Conservation (phyloP, 202 grass and related monocot genomes). For the Setaria italica region DNA sequence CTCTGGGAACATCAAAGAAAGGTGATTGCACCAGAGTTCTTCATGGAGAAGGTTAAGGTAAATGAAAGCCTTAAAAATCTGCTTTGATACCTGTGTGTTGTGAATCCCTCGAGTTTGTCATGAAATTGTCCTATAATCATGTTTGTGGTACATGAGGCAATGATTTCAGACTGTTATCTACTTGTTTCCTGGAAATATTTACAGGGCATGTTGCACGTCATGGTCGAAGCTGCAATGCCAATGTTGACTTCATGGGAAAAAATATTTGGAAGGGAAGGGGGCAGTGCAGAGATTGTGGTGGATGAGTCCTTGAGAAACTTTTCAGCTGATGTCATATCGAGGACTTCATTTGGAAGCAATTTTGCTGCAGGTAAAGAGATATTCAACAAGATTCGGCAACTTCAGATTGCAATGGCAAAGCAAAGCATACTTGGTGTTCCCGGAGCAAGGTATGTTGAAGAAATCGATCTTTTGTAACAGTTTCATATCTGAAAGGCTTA, state of each 20-base stretch:
- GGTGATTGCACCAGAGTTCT: conserved; percentile 70
- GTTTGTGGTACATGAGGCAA: too few species aligned
- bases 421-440: conserved; percentile 55
- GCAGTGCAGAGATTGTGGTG: conserved; percentile 59
- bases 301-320: conserved; percentile 68
- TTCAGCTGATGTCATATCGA: conserved; percentile 76
- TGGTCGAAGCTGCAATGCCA: conserved; percentile 41
- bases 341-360: conserved; percentile 66
- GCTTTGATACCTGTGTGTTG: too few species aligned
- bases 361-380: conserved; percentile 66
- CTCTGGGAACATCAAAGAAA: conserved; percentile 75
- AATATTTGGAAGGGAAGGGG: conserved; percentile 39
- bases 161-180: too few species aligned
- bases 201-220: conserved; percentile 68
- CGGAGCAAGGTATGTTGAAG: conserved; percentile 37
- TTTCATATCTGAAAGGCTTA: too few species aligned
- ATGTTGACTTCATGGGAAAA: conserved; percentile 62
- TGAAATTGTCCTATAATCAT: too few species aligned
- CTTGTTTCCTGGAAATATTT: background rate
- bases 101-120: background rate
- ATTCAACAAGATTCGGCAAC: conserved; percentile 60
- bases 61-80: background rate
- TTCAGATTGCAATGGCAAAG: conserved; percentile 64
- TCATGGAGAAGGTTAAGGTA: conserved; percentile 88
- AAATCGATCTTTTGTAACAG: too few species aligned